These are phyloP conservation scores for Myochromella boudieri DNA, from an alignment of 768 basidiomycete species.

Conservation along the genomic window DNA sequence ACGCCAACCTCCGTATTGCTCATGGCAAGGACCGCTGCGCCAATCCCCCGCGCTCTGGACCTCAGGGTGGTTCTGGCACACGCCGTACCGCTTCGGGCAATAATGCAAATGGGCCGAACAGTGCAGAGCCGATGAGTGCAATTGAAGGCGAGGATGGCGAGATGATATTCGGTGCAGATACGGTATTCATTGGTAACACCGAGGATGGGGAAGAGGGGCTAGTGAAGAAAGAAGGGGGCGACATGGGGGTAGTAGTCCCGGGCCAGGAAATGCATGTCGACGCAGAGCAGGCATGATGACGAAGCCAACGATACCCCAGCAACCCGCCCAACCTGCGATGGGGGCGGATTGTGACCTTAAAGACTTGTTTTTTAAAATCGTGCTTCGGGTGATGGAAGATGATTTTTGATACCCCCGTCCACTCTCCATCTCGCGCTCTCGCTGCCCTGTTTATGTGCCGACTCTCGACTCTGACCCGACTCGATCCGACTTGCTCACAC, in stretches of 20 bases:
- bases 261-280: conserved; percentile 47
- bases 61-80: conserved; percentile 61
- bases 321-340: conserved; percentile 1
- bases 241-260: conserved; percentile 19
- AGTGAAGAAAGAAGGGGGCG: conserved; percentile 1
- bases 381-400: not conserved
- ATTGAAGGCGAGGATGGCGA: conserved; percentile 34
- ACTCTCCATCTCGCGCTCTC: conserved; percentile 8
- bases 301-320: conserved; percentile 7
- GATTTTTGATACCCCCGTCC: conserved; percentile 28
- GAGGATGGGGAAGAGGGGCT: conserved; percentile 23
- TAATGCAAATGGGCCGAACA: conserved; percentile 33
- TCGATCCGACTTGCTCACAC: not conserved
- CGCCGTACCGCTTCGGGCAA: conserved; percentile 42
- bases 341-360: no score
- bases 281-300: conserved; percentile 22
- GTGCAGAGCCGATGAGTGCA: conserved; percentile 36
- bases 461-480: conserved; percentile 3
- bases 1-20: conserved; percentile 83
- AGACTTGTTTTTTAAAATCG: no score
- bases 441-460: not conserved
- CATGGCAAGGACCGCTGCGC: conserved; percentile 97
- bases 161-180: conserved; percentile 33
- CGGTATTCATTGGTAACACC: conserved; percentile 27
- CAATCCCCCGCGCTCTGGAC: conserved; percentile 84